Base-by-base conservation (phyloP, 177 flowering plant species). In the Vitis hybrid region DNA sequence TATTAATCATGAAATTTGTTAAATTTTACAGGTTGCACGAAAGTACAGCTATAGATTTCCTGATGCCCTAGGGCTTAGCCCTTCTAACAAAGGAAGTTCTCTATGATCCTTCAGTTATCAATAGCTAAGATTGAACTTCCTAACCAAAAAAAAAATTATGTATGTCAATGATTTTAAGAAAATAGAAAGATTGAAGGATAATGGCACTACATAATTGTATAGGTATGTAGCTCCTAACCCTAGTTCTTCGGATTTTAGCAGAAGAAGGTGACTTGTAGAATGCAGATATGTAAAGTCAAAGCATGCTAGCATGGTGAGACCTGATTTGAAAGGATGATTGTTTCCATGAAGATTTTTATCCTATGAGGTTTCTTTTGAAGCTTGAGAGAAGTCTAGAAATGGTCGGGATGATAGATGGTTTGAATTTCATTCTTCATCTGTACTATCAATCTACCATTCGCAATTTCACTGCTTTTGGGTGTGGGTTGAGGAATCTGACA, bases 1-100 rank as follows among this genome's bases (percentile, higher is more conserved):
- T 60, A 60, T 22, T 60, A 60, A 60, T 26, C 13, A 22, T 60
- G 62, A 60, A 9, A 20, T 60, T 60, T 26, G 62, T 20, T 12
- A 60, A 31, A 1, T 22, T 60, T 60, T 26, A 60, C 15, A 60
- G 62, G 62, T 60, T 22, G 39, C 62, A 60, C 8, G 10, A 22
- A 60, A 26, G 14, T 22, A 60, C 22, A 60, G 62, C 62, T 10
- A 19, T 57, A 57, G 26, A 5, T 7, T 57, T 57, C 10, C 22
- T 4, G 22, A 16, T 3, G 19, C 19, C 60, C 18, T 15, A 57
- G 60, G 60, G 26, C 2, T 2, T 18, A 14, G 18, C 60, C 60
- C 26, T 7, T 57, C 62, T 60, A 60, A 26, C 62, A 4, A 1
- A 60, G 33, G 62, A 60, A 20, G 62, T 33, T 60, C 14, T 60